Conservation (phyloP, 257 asterid species). For the Scutellaria barbata region DNA sequence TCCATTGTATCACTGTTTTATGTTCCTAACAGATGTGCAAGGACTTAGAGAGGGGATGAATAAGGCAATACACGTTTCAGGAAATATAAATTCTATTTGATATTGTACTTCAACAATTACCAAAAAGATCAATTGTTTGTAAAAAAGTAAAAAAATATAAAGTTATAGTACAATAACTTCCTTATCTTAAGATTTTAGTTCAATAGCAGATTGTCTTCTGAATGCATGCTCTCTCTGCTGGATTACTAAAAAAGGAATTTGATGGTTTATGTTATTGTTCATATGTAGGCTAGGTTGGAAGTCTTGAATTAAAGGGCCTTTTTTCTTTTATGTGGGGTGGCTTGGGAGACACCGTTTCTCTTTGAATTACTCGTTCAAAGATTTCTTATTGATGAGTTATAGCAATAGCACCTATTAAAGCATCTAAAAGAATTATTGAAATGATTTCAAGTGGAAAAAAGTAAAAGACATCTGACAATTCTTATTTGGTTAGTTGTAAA, state of each 20-base stretch:
- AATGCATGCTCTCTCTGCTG: slow-evolving; percentile 8
- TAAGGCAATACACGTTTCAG: slow-evolving; percentile 25
- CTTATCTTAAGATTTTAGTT: slow-evolving; percentile 17
- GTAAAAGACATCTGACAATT: too few relatives aligned
- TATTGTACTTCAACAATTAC: slow-evolving; percentile 28
- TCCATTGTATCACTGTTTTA: slow-evolving; percentile 21
- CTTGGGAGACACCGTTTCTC: not conserved
- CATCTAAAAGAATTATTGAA: too few relatives aligned
- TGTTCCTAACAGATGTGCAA: slow-evolving; percentile 22
- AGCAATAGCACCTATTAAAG: too few relatives aligned
- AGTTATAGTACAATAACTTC: slow-evolving; percentile 19
- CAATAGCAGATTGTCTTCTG: slow-evolving; percentile 16
- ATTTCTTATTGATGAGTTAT: too few relatives aligned
- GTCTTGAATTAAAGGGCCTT: slow-evolving; percentile 16
- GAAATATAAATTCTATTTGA: slow-evolving; percentile 21
- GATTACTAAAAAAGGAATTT: not conserved
- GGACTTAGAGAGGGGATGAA: slow-evolving; percentile 30
- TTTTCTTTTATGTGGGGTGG: not conserved
- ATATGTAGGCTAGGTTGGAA: slow-evolving; percentile 30
- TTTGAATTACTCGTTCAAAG: too few relatives aligned
- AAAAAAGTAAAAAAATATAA: slow-evolving; percentile 2
- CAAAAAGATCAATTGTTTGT: slow-evolving; percentile 29
- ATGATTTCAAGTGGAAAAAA: too few relatives aligned
- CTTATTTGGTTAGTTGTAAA: too few relatives aligned
- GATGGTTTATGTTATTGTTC: slow-evolving; percentile 21